phyloP scores from a whole-genome alignment of 257 asterid species.

The Solanum pinnatisectum region DNA sequence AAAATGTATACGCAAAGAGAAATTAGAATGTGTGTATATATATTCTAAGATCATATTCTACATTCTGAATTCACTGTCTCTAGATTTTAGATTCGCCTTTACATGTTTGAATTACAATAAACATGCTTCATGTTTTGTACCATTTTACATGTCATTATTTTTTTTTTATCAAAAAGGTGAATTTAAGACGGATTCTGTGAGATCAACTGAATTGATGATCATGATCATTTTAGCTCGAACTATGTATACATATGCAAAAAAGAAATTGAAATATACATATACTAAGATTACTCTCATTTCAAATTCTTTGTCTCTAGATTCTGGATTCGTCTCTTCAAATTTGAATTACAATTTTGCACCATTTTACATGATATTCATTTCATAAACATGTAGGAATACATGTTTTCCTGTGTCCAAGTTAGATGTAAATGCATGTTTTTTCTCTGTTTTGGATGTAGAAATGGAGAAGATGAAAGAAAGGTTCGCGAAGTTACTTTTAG shows the following conservation, averaged over 20 bases:
- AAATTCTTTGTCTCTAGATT: background rate
- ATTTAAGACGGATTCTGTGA: background rate
- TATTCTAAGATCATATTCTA: background rate
- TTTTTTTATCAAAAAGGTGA: background rate
- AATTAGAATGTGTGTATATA: background rate
- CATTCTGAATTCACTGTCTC: background rate
- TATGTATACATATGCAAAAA: background rate
- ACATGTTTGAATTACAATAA: background rate
- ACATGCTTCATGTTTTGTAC: background rate
- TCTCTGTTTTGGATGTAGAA: conserved; percentile 26
- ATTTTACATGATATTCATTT: background rate
- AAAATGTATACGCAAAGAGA: background rate
- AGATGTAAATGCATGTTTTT: background rate
- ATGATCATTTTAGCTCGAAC: background rate
- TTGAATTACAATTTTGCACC: background rate
- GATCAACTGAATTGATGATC: background rate
- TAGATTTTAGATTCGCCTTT: background rate
- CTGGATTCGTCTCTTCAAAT: background rate
- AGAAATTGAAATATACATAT: background rate
- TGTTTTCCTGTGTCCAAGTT: background rate
- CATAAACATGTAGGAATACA: background rate
- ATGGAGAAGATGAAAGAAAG: conserved; percentile 69
- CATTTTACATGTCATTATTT: background rate
- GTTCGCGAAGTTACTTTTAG: conserved; percentile 68
- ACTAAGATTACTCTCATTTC: background rate